Percentiles rank a stretch among this genome's conserved stretches.
Evolutionary conservation across 352 stramenopile species (phyloP).

Genomic region (Peronosclerospora sorghi): DNA sequence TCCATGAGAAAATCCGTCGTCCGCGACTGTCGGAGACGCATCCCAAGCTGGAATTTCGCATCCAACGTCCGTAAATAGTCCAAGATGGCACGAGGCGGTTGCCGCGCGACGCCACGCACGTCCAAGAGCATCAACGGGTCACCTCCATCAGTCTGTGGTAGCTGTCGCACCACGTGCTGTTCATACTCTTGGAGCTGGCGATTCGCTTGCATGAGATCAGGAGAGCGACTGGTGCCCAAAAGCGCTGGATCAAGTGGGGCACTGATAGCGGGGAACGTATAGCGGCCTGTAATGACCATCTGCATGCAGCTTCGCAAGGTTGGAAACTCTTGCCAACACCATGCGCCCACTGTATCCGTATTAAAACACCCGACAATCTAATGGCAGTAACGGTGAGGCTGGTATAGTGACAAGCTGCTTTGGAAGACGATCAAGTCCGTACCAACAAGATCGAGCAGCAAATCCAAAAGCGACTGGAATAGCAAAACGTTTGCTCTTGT

Average conservation of each 20-base stretch:
- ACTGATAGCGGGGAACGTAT: constrained; percentile 53
- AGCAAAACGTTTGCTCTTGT: constrained; percentile 62
- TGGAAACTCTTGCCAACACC: constrained; percentile 60
- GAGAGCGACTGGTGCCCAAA: constrained; percentile 42
- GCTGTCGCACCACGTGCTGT: constrained; percentile 40
- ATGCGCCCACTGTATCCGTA: constrained; percentile 61
- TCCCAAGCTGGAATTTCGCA: constrained; percentile 64
- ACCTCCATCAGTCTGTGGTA: constrained; percentile 18
- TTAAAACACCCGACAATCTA: constrained; percentile 60
- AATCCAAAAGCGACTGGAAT: constrained; percentile 77
- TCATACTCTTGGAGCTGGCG: constrained; percentile 60
- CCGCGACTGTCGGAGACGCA: constrained; percentile 65
- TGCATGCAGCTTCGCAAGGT: constrained; percentile 77
- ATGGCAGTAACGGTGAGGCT: not conserved
- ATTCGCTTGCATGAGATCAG: constrained; percentile 48
- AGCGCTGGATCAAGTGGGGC: constrained; percentile 41
- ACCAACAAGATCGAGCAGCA: constrained; percentile 79
- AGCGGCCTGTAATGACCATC: constrained; percentile 75
- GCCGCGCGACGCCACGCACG: constrained; percentile 43
- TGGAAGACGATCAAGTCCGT: not conserved
- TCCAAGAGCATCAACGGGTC: constrained; percentile 71
- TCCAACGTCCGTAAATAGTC: constrained; percentile 63
- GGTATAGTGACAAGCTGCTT: not conserved
- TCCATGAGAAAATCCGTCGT: constrained; percentile 80
- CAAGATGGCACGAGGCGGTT: constrained; percentile 61